Evolutionary conservation across 768 basidiomycete genomes (phyloP).

Genomic region (Auriculariales sp.): DNA sequence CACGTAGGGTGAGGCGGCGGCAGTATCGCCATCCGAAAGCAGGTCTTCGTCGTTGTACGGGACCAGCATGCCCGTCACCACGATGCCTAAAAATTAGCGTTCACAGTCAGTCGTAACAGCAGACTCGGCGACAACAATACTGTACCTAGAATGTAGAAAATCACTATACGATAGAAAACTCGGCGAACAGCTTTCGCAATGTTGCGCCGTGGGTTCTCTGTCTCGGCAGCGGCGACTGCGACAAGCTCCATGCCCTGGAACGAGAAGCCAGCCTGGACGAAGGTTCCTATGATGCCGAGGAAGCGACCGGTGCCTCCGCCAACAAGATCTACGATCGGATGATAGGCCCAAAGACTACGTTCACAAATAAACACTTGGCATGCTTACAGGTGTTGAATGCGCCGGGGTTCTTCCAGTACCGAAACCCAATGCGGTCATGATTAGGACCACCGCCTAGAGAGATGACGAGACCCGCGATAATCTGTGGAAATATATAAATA

Average conservation of each 20-base stretch:
- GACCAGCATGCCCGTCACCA: constrained; percentile 70
- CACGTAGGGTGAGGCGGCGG: constrained; percentile 74
- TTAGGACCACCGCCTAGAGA: constrained; percentile 44
- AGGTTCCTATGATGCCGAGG: constrained; percentile 24
- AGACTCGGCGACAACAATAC: neutral
- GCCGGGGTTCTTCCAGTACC: constrained; percentile 17
- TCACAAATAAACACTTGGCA: neutral
- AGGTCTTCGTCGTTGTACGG: constrained; percentile 46
- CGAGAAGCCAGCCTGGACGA: constrained; percentile 53
- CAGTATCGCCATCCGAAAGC: constrained; percentile 38
- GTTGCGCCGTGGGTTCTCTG: constrained; percentile 62
- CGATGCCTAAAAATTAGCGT: constrained; percentile 46
- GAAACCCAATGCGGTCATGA: constrained; percentile 35
- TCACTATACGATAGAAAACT: constrained; percentile 66
- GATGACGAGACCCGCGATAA: constrained; percentile 34
- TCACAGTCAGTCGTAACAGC: neutral
- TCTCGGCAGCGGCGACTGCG: constrained; percentile 57
- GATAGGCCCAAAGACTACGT: neutral
- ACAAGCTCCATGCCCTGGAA: constrained; percentile 68
- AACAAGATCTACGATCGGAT: constrained; percentile 7
- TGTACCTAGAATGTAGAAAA: constrained; percentile 47
- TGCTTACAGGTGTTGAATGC: constrained; percentile 8
- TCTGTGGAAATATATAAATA: constrained; percentile 5
- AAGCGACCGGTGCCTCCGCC: constrained; percentile 18
- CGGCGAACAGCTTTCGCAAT: constrained; percentile 62